Conservation (phyloP, 352 stramenopile genomes). For the Thalassiosira sp. region DNA sequence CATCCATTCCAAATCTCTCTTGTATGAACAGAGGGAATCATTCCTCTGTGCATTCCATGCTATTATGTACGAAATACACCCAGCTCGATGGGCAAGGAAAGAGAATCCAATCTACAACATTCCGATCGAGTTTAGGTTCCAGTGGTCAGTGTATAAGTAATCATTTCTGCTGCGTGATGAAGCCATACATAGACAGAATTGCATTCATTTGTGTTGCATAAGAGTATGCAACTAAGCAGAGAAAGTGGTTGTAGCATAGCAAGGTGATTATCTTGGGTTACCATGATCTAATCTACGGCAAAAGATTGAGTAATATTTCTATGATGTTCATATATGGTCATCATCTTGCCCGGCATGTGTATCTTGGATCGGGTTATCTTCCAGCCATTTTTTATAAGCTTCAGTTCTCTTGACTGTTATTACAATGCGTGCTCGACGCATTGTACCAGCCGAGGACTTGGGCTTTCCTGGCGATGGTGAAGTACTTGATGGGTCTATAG, state of each 20-base stretch:
- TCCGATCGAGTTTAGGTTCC: no score
- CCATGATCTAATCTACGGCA: slow-evolving; percentile 38
- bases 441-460: slow-evolving; percentile 42
- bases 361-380: slow-evolving; percentile 74
- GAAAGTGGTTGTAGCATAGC: not conserved
- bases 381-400: slow-evolving; percentile 77
- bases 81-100: no score
- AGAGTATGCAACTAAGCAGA: no score
- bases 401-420: slow-evolving; percentile 76
- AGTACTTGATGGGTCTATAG: slow-evolving; percentile 18
- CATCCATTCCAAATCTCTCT: no score
- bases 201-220: no score
- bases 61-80: no score
- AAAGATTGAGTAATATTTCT: slow-evolving; percentile 8
- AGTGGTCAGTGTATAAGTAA: no score
- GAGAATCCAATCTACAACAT: no score
- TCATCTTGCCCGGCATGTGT: slow-evolving; percentile 51
- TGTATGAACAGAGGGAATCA: no score
- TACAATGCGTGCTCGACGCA: slow-evolving; percentile 74
- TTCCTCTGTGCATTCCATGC: no score
- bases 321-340: slow-evolving; percentile 27
- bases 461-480: slow-evolving; percentile 9
- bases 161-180: no score
- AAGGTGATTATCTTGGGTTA: slow-evolving; percentile 26
- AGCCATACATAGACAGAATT: no score